Base-by-base conservation (phyloP, 768 basidiomycete species). In the Stropharia rugosoannulata region DNA sequence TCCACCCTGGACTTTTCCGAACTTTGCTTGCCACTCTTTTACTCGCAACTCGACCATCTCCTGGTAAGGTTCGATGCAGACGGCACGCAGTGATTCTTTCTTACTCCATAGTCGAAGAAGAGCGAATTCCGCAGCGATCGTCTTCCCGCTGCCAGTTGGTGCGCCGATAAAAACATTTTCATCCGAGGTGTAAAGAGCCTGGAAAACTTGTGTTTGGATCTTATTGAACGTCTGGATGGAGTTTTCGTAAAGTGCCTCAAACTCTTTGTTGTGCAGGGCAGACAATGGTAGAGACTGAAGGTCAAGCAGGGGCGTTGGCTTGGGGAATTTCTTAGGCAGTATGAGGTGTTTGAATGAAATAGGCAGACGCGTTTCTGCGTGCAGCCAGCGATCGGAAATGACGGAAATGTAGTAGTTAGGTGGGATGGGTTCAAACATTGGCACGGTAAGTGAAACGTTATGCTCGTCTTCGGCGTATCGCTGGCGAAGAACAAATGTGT, bases 141-240 rank as follows among this genome's bases (percentile, higher is more conserved):
- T 98, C 80, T 99, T 98, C 11, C 97, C 96, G 49, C 90, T 93
- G 19, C 97, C 96, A 0, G 97, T 95, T 0, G 97, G 96, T 0
- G 96, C 97, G 16, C 95, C 95, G 54, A 99, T 86, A 66, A 98
- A 95, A 40, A 96, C 89, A 63, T 96, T 98, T 66, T 98, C 97
- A 64, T 98, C 95, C 0, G 93, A 87, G 0, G 92, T 94, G 69
- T 98, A 99, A 0, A 99, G 79, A 0, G 96, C 95, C 64, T 98
- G 95, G 87, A 99, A 98, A 43, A 97, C 95, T 71, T 98, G 97
- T 0, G 94, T 98, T 68, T 98, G 97, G 58, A 98, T 98, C 73
- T 98, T 99, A 82, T 98, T 98, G 80, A 98, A 98, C 0, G 84
- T 86, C 58, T 85, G 80, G 60, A 98, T 86, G 0, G 84, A 84